phyloP scores from a whole-genome alignment of 768 basidiomycete species.

The Pleurotus ostreatus region DNA sequence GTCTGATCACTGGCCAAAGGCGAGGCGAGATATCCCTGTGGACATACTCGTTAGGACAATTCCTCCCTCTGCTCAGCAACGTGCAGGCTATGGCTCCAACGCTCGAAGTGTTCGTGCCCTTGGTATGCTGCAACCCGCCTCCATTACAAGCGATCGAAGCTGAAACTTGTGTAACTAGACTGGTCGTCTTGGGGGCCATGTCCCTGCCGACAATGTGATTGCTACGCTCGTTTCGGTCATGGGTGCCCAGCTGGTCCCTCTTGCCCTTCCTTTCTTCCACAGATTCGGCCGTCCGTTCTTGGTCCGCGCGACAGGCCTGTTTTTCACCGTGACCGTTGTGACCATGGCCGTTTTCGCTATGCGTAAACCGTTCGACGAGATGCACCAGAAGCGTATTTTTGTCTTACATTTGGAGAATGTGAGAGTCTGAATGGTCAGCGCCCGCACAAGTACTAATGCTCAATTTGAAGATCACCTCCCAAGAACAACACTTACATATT shows the following conservation, averaged over 20 bases:
- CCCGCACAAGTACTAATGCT: background rate
- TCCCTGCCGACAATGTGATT: slow-evolving; percentile 86
- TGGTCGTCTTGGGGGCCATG: slow-evolving; percentile 77
- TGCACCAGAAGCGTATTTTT: slow-evolving; percentile 87
- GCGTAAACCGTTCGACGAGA: slow-evolving; percentile 66
- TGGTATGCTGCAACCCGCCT: slow-evolving; percentile 42
- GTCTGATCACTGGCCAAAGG: slow-evolving; percentile 22
- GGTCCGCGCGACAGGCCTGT: slow-evolving; percentile 35
- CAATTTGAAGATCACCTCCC: slow-evolving; percentile 55
- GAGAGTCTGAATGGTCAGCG: slow-evolving; percentile 17
- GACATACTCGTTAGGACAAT: slow-evolving; percentile 61
- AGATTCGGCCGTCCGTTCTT: slow-evolving; percentile 38
- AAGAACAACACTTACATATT: slow-evolving; percentile 73
- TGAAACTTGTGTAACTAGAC: slow-evolving; percentile 39
- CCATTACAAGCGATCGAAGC: background rate
- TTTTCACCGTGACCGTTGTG: slow-evolving; percentile 42
- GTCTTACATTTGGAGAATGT: slow-evolving; percentile 86
- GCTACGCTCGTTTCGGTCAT: slow-evolving; percentile 67
- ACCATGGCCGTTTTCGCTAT: slow-evolving; percentile 59
- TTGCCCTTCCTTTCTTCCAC: slow-evolving; percentile 68
- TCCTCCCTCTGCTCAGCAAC: slow-evolving; percentile 53
- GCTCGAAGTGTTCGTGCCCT: slow-evolving; percentile 85
- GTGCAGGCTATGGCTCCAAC: slow-evolving; percentile 55
- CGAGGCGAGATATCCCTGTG: slow-evolving; percentile 44
- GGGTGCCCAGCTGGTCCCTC: slow-evolving; percentile 54